Evolutionary conservation across 768 basidiomycete genomes (phyloP).

Genomic region (Tylopilus plumbeoviolaceoides): DNA sequence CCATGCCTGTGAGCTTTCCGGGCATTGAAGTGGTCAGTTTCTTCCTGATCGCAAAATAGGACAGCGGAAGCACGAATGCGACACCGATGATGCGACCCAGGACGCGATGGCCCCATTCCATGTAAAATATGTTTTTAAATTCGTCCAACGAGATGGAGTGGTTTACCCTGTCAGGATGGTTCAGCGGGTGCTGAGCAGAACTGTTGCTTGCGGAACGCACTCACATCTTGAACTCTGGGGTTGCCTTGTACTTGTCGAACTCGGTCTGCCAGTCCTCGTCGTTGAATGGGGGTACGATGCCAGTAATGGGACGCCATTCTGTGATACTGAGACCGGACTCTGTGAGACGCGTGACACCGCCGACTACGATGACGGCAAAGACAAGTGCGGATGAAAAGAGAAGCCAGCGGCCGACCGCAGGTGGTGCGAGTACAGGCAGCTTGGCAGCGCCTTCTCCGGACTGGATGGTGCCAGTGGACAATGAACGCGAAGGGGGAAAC

Average conservation of each 20-base stretch:
- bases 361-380: conserved; percentile 90
- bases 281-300: conserved; percentile 78
- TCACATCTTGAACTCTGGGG: conserved; percentile 94
- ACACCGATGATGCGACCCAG: conserved; percentile 85
- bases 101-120: conserved; percentile 97
- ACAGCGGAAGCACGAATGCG: conserved; percentile 78
- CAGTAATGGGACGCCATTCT: conserved; percentile 94
- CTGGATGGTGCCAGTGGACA: conserved; percentile 34
- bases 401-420: conserved; percentile 80
- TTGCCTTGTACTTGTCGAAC: conserved; percentile 90
- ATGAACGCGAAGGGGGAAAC: conserved; percentile 33
- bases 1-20: conserved; percentile 65
- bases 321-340: conserved; percentile 98
- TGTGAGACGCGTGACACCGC: conserved; percentile 93
- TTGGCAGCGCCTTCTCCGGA: conserved; percentile 19
- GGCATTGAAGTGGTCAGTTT: conserved; percentile 64
- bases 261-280: conserved; percentile 77
- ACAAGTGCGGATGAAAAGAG: conserved; percentile 80
- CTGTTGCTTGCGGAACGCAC: conserved; percentile 28
- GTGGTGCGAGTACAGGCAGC: conserved; percentile 59
- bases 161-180: conserved; percentile 60
- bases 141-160: conserved; percentile 81
- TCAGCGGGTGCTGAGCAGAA: background rate
- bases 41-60: conserved; percentile 72
- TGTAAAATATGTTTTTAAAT: conserved; percentile 95